Percentiles rank a stretch among this genome's conserved stretches.
These are phyloP conservation scores for Raphanus sativus DNA, from an alignment of 345 rosid genomes.

Conservation along the genomic window DNA sequence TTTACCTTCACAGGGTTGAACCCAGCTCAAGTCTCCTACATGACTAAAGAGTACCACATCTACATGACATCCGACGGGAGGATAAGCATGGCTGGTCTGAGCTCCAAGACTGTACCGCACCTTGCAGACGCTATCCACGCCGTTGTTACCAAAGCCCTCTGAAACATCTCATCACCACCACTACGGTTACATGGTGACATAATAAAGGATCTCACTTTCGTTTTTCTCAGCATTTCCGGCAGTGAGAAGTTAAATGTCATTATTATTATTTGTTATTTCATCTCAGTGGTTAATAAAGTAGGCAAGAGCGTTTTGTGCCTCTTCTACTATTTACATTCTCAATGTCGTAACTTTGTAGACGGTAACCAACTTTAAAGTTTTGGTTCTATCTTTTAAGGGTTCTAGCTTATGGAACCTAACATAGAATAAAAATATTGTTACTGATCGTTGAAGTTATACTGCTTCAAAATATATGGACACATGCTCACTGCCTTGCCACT, in stretches of 20 bases:
- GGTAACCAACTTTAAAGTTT: too few species aligned
- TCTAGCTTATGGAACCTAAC: not conserved
- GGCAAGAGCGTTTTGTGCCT: conserved; percentile 4
- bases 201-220: not conserved
- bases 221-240: conserved; percentile 4
- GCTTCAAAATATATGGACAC: not conserved
- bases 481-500: not conserved
- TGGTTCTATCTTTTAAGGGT: too few species aligned
- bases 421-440: not conserved
- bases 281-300: conserved; percentile 10
- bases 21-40: conserved; percentile 59
- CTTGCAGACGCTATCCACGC: conserved; percentile 75
- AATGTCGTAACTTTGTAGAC: not conserved
- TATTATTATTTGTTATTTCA: conserved; percentile 3
- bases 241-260: conserved; percentile 7
- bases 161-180: not conserved
- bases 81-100: conserved; percentile 81
- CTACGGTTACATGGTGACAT: not conserved
- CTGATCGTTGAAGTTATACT: not conserved
- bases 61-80: conserved; percentile 85
- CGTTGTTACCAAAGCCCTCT: conserved; percentile 45
- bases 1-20: conserved; percentile 73
- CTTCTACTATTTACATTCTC: not conserved
- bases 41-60: conserved; percentile 70
- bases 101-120: conserved; percentile 68